Evolutionary conservation across 805 yeast species (phyloP).

Genomic region (Nakazawaea ishiwadae): DNA sequence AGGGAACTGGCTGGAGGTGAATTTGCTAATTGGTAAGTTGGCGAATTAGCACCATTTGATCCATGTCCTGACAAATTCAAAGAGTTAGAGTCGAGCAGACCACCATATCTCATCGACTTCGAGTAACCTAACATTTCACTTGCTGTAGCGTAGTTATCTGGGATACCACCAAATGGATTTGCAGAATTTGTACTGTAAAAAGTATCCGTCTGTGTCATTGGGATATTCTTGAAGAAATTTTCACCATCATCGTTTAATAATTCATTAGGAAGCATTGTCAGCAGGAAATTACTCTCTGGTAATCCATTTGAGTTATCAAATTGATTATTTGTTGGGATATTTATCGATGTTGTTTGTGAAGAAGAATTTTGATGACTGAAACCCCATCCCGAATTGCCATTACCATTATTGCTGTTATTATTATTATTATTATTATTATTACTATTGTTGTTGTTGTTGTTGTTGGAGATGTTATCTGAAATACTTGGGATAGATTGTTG

Average conservation of each 20-base stretch:
- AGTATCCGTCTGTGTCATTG: not conserved
- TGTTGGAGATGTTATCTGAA: not conserved
- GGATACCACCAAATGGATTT: constrained; percentile 7
- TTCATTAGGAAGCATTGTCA: constrained; percentile 9
- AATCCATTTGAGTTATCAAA: not conserved
- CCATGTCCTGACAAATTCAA: not conserved
- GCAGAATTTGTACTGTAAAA: constrained; percentile 1
- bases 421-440: too few relatives aligned
- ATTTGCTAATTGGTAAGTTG: not conserved
- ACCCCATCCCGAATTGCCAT: too few relatives aligned
- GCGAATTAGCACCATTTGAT: constrained; percentile 2
- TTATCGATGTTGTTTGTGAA: not conserved
- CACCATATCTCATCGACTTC: not conserved
- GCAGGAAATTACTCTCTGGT: not conserved
- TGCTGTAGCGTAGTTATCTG: not conserved
- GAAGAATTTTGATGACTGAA: constrained; percentile 1
- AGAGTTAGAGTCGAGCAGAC: constrained; percentile 1
- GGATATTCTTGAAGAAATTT: not conserved
- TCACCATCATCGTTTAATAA: constrained; percentile 5
- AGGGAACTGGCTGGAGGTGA: constrained; percentile 2
- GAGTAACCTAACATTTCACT: not conserved
- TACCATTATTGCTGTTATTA: too few relatives aligned
- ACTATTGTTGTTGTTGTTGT: not conserved
- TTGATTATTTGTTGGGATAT: too few relatives aligned
- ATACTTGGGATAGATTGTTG: constrained; percentile 6